Base-by-base conservation (phyloP, 2,329 filamentous ascomycete genomes). In the Aspergillus oerlinghausenensis region DNA sequence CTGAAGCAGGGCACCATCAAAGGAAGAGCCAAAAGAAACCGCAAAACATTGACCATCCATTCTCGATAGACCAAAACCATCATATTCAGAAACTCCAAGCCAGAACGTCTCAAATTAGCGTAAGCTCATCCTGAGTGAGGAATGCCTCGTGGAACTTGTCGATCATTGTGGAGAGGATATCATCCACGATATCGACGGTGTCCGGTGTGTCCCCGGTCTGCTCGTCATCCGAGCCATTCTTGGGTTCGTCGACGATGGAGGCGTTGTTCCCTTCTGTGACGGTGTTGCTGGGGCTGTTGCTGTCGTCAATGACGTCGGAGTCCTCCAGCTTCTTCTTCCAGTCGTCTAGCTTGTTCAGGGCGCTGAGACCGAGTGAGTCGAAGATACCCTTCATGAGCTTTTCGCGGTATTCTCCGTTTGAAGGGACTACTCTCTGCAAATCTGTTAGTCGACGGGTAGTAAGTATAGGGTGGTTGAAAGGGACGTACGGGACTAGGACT, bases 61-160 rank as follows among this genome's bases (percentile, higher is more conserved):
- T 17, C 14, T 38, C 32, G 38, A 38, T 49, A 38, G 32, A 28
- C 45, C 35, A 47, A 4, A 45, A n/a, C 23, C 47, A 9, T 23
- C 51, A 10, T 28, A 25, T 17, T 17, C 42, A 45, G 43, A 11
- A 21, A 28, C 28, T 17, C 32, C 17, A 28, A 42, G 28, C 23
- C 38, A 2, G 40, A 14, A 50, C 2, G 14, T 29, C 50, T 26
- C 11, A 50, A 42, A 14, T 23, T 17, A 70, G 48, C 2, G 61
- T 62, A 51, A 68, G 14, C 55, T 72, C 69, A 57, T 72, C 70
- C n/a, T 64, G 66, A 35, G 65, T 67, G 55, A 70, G 57, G 21
- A 68, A 14, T 17, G 56, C 42, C 38, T 68, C 52, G 0, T 55
- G 60, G 29, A 71, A 54, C 23, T 59, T 57, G 50, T 59, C 23